A percentile compares a stretch with the other conserved stretches of the same genome.
Evolutionary conservation across 768 basidiomycete genomes (phyloP).

Genomic region (Russula griseocarnosa): DNA sequence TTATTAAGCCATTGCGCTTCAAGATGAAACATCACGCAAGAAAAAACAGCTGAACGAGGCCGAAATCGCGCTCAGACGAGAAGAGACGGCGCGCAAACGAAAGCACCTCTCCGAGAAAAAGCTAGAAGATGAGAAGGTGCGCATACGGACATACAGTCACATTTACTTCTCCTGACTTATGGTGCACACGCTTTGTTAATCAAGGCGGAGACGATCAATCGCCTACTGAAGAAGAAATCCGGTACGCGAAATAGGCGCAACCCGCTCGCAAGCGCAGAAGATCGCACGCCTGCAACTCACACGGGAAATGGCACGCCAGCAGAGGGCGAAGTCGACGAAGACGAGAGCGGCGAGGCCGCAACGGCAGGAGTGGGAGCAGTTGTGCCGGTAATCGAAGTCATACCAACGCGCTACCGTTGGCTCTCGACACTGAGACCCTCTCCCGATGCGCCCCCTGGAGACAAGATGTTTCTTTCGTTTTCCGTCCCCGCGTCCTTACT

Average conservation of each 20-base stretch:
- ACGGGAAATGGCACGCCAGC: constrained; percentile 32
- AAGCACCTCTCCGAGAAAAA: constrained; percentile 79
- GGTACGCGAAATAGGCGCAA: constrained; percentile 59
- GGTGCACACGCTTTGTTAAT: background rate
- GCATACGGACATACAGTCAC: background rate
- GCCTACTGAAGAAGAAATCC: constrained; percentile 81
- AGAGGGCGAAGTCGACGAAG: constrained; percentile 41
- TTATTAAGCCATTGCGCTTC: background rate
- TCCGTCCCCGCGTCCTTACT: constrained; percentile 47
- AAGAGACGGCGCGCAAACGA: constrained; percentile 80
- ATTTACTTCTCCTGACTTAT: background rate
- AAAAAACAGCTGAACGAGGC: constrained; percentile 69
- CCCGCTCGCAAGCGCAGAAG: constrained; percentile 47
- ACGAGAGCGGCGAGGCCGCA: constrained; percentile 41
- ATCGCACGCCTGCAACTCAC: constrained; percentile 37
- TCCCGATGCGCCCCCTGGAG: constrained; percentile 6
- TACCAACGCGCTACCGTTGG: constrained; percentile 69
- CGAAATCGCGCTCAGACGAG: constrained; percentile 67
- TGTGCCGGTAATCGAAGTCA: constrained; percentile 22
- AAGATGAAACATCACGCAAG: constrained; percentile 42
- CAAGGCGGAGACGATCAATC: constrained; percentile 84
- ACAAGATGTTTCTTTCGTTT: constrained; percentile 47
- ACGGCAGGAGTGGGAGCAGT: constrained; percentile 26
- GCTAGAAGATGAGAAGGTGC: constrained; percentile 79
- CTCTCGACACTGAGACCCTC: constrained; percentile 49